Conservation (phyloP, 441 rosid genomes). For the Syzygium malaccense region DNA sequence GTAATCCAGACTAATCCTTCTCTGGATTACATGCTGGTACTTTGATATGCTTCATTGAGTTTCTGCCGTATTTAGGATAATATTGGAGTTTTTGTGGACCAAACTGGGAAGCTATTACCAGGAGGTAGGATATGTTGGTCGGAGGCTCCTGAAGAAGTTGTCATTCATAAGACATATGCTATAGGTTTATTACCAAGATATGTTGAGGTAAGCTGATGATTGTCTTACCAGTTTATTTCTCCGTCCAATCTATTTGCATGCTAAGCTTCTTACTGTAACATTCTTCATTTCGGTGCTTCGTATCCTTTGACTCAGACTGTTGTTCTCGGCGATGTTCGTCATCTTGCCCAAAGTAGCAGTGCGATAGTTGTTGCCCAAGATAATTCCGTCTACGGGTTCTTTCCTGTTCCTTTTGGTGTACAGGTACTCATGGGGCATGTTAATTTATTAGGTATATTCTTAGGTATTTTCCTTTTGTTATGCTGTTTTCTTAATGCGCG, state of each 20-base stretch:
- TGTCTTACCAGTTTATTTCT: neutral
- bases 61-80: constrained; percentile 59
- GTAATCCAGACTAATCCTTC: too few relatives aligned
- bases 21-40: neutral
- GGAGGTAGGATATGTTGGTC: constrained; percentile 95
- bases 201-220: constrained; percentile 54
- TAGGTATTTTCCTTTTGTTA: neutral
- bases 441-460: neutral
- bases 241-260: neutral
- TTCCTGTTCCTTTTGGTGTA: constrained; percentile 90
- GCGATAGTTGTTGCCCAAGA: constrained; percentile 60
- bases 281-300: constrained; percentile 19
- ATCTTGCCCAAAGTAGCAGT: constrained; percentile 59
- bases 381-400: constrained; percentile 65
- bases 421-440: constrained; percentile 45
- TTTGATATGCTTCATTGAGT: neutral
- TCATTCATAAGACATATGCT: constrained; percentile 79
- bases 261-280: neutral
- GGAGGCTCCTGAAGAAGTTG: constrained; percentile 77
- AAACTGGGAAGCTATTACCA: constrained; percentile 89
- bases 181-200: constrained; percentile 78
- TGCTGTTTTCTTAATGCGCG: neutral
- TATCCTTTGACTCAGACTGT: constrained; percentile 87
- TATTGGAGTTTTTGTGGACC: constrained; percentile 92
- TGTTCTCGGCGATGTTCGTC: constrained; percentile 73